Evolutionary conservation across 2,329 filamentous ascomycete genomes (phyloP).

Genomic region (Aspergillus sp.): DNA sequence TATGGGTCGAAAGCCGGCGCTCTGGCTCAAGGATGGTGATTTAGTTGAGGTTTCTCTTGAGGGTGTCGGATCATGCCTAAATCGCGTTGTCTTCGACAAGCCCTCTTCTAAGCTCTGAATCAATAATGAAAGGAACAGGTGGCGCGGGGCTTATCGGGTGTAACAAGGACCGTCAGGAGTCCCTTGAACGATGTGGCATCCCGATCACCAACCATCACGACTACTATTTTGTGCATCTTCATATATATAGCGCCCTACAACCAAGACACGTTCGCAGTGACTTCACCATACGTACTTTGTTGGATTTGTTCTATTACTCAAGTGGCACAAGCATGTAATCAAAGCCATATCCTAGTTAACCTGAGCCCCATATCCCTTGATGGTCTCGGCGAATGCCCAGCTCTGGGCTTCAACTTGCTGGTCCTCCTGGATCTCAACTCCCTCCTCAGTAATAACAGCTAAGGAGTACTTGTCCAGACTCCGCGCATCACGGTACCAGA

Average conservation of each 20-base stretch:
- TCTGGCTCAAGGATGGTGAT: constrained; percentile 72
- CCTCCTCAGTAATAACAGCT: constrained; percentile 83
- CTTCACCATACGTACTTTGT: neutral
- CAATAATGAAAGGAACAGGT: neutral
- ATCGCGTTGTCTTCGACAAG: constrained; percentile 48
- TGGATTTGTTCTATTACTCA: constrained; percentile 32
- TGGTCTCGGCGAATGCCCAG: constrained; percentile 96
- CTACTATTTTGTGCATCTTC: too few relatives aligned
- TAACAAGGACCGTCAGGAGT: neutral
- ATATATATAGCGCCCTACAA: neutral
- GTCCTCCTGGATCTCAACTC: constrained; percentile 79
- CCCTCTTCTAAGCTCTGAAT: constrained; percentile 38
- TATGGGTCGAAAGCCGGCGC: constrained; percentile 65
- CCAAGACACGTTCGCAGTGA: neutral
- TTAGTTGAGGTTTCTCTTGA: constrained; percentile 69
- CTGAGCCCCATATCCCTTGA: constrained; percentile 93
- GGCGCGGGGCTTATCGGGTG: neutral
- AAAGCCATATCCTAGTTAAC: constrained; percentile 47
- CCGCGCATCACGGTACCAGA: constrained; percentile 95
- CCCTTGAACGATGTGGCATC: neutral
- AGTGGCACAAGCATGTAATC: constrained; percentile 23
- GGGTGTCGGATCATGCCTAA: constrained; percentile 60
- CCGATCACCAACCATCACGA: neutral
- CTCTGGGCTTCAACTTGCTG: constrained; percentile 93
- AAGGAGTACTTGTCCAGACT: constrained; percentile 90